phyloP scores from a whole-genome alignment of 495 filamentous ascomycete species.

The Rostrohypoxylon terebratum region DNA sequence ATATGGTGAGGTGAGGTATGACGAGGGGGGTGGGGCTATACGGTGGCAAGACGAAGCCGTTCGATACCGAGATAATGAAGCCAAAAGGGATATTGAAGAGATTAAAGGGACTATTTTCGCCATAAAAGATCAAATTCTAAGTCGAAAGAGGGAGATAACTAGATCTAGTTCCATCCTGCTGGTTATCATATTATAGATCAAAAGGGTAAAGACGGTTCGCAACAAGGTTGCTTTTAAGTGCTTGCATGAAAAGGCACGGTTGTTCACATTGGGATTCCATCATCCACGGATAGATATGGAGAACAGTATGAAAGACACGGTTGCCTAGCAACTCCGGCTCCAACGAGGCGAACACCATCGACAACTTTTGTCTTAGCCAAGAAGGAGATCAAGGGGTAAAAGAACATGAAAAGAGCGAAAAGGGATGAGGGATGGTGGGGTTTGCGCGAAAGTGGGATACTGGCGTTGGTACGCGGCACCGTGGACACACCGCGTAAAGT shows the following conservation, averaged over 20 bases:
- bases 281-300: constrained; percentile 26
- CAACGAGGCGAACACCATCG: constrained; percentile 38
- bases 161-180: constrained; percentile 23
- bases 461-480: constrained; percentile 41
- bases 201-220: constrained; percentile 27
- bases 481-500: constrained; percentile 49
- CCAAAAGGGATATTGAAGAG: constrained; percentile 19
- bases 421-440: constrained; percentile 36
- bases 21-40: constrained; percentile 41
- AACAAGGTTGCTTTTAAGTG: constrained; percentile 50
- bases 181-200: constrained; percentile 28
- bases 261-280: constrained; percentile 15
- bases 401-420: constrained; percentile 11
- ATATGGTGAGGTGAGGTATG: constrained; percentile 46
- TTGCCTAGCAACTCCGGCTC: constrained; percentile 51
- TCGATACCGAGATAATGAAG: constrained; percentile 45
- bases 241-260: constrained; percentile 51
- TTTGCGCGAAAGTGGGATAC: constrained; percentile 45
- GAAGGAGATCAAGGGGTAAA: constrained; percentile 39
- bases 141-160: constrained; percentile 40
- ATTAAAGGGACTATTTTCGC: constrained; percentile 31
- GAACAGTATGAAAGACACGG: constrained; percentile 47
- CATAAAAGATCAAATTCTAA: constrained; percentile 37
- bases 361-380: constrained; percentile 43
- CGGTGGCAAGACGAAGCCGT: constrained; percentile 35